Conservation (phyloP, 768 basidiomycete genomes). For the Sistotremastrum niveocremeum region DNA sequence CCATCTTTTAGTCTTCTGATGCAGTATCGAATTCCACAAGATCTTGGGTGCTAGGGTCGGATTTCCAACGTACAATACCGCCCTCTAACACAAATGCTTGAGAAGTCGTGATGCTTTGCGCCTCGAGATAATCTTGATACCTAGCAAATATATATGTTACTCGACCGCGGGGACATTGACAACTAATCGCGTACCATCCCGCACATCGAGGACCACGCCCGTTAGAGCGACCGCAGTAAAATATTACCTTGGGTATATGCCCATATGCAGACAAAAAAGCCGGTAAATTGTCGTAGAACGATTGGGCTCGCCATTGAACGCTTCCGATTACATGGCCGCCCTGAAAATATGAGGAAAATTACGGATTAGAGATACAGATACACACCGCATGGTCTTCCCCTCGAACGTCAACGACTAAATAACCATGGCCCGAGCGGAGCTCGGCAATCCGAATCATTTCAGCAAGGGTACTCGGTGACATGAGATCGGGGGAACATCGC, state of each 20-base stretch:
- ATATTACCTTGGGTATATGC: slow-evolving; percentile 30
- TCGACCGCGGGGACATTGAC: too few species aligned
- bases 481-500: slow-evolving; percentile 17
- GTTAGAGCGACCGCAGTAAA: slow-evolving; percentile 39
- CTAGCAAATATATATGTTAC: too few species aligned
- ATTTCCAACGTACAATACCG: too few species aligned
- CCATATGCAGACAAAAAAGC: slow-evolving; percentile 28
- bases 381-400: slow-evolving; percentile 31
- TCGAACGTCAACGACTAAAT: slow-evolving; percentile 38
- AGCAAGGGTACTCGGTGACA: background rate
- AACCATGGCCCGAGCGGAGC: slow-evolving; percentile 22
- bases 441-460: slow-evolving; percentile 16
- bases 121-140: too few species aligned
- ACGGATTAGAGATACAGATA: background rate
- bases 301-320: slow-evolving; percentile 33
- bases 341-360: slow-evolving; percentile 16
- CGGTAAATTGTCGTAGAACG: slow-evolving; percentile 32
- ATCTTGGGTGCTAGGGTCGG: too few species aligned
- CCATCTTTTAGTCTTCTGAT: too few species aligned
- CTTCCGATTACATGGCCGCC: slow-evolving; percentile 42
- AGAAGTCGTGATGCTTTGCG: too few species aligned
- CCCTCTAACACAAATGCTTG: too few species aligned
- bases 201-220: slow-evolving; percentile 43
- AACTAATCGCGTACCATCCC: slow-evolving; percentile 26
- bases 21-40: too few species aligned